Evolutionary conservation across 2,329 filamentous ascomycete species (phyloP), one percentile per base, ranked within the genome.

Genomic region (Aspergillus sp.): DNA sequence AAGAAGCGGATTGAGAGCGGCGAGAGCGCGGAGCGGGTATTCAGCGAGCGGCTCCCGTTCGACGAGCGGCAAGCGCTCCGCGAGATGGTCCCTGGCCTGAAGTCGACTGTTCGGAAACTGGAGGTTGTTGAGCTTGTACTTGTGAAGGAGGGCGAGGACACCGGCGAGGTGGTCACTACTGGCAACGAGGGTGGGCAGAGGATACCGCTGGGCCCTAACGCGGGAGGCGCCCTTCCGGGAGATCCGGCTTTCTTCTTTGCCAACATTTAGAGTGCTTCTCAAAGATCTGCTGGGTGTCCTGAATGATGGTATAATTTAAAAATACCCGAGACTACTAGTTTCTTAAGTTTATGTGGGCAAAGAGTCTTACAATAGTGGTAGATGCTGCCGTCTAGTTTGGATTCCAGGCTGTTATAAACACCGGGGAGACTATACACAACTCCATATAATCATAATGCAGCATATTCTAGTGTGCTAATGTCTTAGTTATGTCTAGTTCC

Each of bases 21-120:
- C 40, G 77, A 89, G 61, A 64, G 69, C 10, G 66, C 75, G 2
- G 68, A 73, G 15, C 69, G 64, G 2, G 85, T 95, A 7, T 79
- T 96, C 52, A 78, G 89, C 54, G 74, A 86, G 44, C 85, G 89
- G 63, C 69, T 98, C 40, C 72, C 76, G 1, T 98, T 96, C 58
- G 80, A 95, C 49, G 91, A 98, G 68, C 69, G 78, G 29, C 70
- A 73, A 38, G 82, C 80, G 20, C 68, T 96, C 35, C 59, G 68
- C 33, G 78, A 86, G 50, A 94, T 95, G 80, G 68, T 86, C 3
- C 72, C 78, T 1, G 80, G 79, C 13, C 65, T 98, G 51, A 85
- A 82, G 71, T 79, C 82, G 59, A 81, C 80, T 12, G 78, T 80
- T 1, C 78, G 79, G 17, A 78, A 81, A 45, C 75, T 72, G 44